Base-by-base conservation (phyloP, 2,329 filamentous ascomycete species). In the Phyllosticta capitalensis region DNA sequence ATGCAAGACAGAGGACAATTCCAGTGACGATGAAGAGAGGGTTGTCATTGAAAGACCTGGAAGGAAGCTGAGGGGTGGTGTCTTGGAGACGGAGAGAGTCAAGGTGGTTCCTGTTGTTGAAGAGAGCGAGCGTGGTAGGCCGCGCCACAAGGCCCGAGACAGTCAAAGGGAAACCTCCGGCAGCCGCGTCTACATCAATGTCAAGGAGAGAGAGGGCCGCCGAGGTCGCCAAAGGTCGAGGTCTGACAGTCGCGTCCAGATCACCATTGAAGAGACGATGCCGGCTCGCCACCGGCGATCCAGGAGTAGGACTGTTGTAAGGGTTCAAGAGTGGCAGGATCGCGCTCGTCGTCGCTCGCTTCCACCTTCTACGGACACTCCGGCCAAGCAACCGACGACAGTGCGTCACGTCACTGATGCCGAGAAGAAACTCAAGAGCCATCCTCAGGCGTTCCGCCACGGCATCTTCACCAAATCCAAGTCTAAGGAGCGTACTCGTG, bases 1-100 rank as follows among this genome's bases (percentile, higher is more conserved):
- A 24, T 74, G 72, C 52, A 50, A 33, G 4, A 52, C 58, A 21
- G 30, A 62, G 65, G 64, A 56, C 71, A 67, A 65, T 67, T 67
- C 49, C 49, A 61, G 20, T 61, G 61, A 55, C 59, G 53, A 58
- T 20, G 58, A 60, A 20, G 48, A 38, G 1, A 60, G 52, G 21
- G 54, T 60, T 48, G 56, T 60, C 19, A 50, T 56, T 4, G 56
- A 60, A 30, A 49, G 45, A 22, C 58, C 58, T 17, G 58, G 58
- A 3, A 60, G 49, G n/a, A 30, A 26, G 24, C 24, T 26, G 24
- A 26, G 4, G 7, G 24, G 24, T 21, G 48, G 51, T 54, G 49
- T 58, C 22, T 28, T 24, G 61, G 62, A 52, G 63, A 62, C 59
- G 60, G 56, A 56, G 54, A 53, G 20, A 61, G 55, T 56, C 60